A percentile compares a stretch with the other conserved stretches of the same genome.
Conservation (phyloP, 2,329 filamentous ascomycete species). For the Scedosporium apiospermum region DNA sequence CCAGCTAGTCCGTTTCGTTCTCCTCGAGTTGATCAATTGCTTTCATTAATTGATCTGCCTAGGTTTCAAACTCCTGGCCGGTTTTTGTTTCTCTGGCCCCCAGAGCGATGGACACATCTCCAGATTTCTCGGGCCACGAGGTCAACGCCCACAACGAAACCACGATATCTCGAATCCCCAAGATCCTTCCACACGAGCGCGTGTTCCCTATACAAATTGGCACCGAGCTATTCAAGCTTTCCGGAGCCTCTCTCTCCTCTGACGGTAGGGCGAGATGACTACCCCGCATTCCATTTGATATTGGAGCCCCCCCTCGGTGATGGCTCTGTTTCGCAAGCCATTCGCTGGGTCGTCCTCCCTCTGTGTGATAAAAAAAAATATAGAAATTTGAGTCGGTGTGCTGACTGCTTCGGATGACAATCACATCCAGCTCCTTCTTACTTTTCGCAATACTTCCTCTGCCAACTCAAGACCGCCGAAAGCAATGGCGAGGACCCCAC, state of each 20-base stretch:
- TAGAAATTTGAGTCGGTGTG: not conserved
- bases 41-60: not conserved
- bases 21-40: no score
- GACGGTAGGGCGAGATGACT: conserved; percentile 43
- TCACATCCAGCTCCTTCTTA: conserved; percentile 72
- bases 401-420: not conserved
- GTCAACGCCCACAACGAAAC: conserved; percentile 15
- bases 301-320: no score
- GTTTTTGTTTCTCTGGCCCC: not conserved
- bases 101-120: conserved; percentile 18
- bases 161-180: conserved; percentile 39
- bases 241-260: conserved; percentile 62
- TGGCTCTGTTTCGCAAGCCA: no score
- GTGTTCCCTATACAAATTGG: conserved; percentile 70
- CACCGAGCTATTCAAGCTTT: conserved; percentile 61
- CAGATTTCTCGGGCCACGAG: conserved; percentile 16
- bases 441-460: conserved; percentile 88
- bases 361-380: no score
- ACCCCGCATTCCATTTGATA: not conserved
- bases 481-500: conserved; percentile 43
- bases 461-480: conserved; percentile 61
- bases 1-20: no score
- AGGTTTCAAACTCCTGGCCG: not conserved
- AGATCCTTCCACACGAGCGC: conserved; percentile 57
- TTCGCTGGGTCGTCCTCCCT: no score